Conservation (phyloP, 768 basidiomycete species). For the Trametopsis cervina region DNA sequence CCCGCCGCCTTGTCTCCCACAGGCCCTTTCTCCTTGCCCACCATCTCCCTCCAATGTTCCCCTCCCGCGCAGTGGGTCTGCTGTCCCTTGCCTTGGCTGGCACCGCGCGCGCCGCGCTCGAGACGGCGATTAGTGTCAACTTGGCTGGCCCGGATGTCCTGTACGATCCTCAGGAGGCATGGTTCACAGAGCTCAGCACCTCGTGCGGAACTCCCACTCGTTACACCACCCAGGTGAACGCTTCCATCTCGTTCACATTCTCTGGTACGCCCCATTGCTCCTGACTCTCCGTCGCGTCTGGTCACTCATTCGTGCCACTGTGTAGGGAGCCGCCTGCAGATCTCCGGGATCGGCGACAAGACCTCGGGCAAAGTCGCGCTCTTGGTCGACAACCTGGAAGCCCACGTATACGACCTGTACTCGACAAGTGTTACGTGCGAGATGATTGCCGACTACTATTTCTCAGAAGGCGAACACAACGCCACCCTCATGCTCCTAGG, state of each 20-base stretch:
- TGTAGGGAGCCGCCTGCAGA: not conserved
- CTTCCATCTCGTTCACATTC: not conserved
- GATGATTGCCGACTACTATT: not conserved
- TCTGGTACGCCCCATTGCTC: not conserved
- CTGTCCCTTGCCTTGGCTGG: too few species aligned
- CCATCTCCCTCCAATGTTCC: too few species aligned
- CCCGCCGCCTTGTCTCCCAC: too few species aligned
- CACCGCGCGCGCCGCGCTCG: too few species aligned
- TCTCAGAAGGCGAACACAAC: not conserved
- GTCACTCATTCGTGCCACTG: not conserved
- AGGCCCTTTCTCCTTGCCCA: too few species aligned
- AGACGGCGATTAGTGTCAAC: not conserved
- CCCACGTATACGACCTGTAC: not conserved
- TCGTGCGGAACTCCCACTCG: not conserved
- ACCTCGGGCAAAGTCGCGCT: not conserved
- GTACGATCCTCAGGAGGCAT: not conserved
- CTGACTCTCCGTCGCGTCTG: not conserved
- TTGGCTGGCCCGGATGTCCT: not conserved
- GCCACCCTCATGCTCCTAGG: not conserved
- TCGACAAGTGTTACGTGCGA: not conserved
- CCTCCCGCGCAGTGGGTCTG: too few species aligned
- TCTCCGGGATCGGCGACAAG: not conserved
- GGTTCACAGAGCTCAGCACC: not conserved
- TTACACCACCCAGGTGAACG: not conserved
- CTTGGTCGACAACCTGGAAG: not conserved